A percentile compares a stretch with the other conserved stretches of the same genome.
phyloP scores from a whole-genome alignment of 1,139 yeast species.

The Diutina siamensis region DNA sequence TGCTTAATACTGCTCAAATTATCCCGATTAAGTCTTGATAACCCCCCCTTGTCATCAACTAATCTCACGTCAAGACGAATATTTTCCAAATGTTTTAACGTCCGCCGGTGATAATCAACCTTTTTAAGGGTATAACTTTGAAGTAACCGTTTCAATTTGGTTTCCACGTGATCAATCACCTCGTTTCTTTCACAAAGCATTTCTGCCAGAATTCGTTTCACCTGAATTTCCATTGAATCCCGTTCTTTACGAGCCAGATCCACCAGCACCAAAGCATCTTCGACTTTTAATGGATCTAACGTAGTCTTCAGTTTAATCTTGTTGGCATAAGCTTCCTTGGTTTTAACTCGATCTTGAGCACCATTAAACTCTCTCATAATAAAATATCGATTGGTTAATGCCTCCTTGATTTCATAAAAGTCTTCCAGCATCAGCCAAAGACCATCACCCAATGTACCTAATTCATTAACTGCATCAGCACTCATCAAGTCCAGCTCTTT shows the following conservation, averaged over 20 bases:
- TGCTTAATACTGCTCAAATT: slow-evolving; percentile 36
- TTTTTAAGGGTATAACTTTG: slow-evolving; percentile 55
- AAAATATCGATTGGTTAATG: slow-evolving; percentile 83
- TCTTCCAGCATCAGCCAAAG: slow-evolving; percentile 55
- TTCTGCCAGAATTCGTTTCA: slow-evolving; percentile 75
- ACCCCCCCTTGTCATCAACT: slow-evolving; percentile 71
- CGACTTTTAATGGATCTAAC: slow-evolving; percentile 79
- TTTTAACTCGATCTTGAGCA: slow-evolving; percentile 65
- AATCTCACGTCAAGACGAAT: slow-evolving; percentile 64
- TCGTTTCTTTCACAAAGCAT: slow-evolving; percentile 65
- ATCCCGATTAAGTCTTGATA: slow-evolving; percentile 75
- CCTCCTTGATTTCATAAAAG: slow-evolving; percentile 82
- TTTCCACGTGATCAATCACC: slow-evolving; percentile 44
- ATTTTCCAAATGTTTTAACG: slow-evolving; percentile 64
- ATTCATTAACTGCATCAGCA: slow-evolving; percentile 60
- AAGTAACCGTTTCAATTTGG: slow-evolving; percentile 40
- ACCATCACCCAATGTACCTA: slow-evolving; percentile 73
- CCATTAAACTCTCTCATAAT: slow-evolving; percentile 78
- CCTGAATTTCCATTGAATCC: slow-evolving; percentile 61
- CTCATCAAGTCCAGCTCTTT: slow-evolving; percentile 70
- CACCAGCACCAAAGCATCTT: slow-evolving; percentile 72
- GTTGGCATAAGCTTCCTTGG: slow-evolving; percentile 64
- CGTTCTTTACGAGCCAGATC: slow-evolving; percentile 76
- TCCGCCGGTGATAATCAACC: slow-evolving; percentile 80
- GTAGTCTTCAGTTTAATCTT: slow-evolving; percentile 65